These are phyloP conservation scores for Acanthochlamys bracteata DNA, from an alignment of 106 monocot genomes.

Conservation along the genomic window DNA sequence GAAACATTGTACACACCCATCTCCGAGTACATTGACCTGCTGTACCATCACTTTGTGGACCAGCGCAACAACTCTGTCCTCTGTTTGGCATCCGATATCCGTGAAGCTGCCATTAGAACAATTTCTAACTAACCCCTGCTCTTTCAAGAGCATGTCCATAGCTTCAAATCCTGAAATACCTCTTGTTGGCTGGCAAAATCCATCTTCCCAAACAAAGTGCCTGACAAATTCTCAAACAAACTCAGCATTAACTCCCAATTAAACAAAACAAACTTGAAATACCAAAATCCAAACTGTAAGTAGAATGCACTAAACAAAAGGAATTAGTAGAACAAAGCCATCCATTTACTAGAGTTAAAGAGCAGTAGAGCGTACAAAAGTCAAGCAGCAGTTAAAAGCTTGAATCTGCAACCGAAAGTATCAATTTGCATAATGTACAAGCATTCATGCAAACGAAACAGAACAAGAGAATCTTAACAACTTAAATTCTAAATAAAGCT, in stretches of 20 bases:
- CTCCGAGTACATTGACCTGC: conserved; percentile 52
- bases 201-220: conserved; percentile 72
- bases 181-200: conserved; percentile 23
- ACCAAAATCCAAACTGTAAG: not conserved
- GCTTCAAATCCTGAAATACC: conserved; percentile 6
- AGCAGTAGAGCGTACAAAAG: no score
- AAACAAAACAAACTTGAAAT: not conserved
- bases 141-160: conserved; percentile 17
- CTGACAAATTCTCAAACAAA: conserved; percentile 16
- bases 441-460: no score
- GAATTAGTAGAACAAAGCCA: no score
- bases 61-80: conserved; percentile 23
- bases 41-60: conserved; percentile 47
- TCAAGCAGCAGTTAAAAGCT: no score
- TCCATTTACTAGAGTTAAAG: no score
- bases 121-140: conserved; percentile 5
- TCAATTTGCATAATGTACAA: no score
- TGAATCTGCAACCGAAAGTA: no score
- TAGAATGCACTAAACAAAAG: not conserved
- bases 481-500: no score
- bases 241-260: not conserved
- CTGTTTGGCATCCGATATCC: conserved; percentile 11
- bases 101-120: conserved; percentile 3
- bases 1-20: conserved; percentile 32
- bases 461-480: no score